phyloP scores from a whole-genome alignment of 2,329 filamentous ascomycete species.

The Pseudocercospora pini-densiflorae region DNA sequence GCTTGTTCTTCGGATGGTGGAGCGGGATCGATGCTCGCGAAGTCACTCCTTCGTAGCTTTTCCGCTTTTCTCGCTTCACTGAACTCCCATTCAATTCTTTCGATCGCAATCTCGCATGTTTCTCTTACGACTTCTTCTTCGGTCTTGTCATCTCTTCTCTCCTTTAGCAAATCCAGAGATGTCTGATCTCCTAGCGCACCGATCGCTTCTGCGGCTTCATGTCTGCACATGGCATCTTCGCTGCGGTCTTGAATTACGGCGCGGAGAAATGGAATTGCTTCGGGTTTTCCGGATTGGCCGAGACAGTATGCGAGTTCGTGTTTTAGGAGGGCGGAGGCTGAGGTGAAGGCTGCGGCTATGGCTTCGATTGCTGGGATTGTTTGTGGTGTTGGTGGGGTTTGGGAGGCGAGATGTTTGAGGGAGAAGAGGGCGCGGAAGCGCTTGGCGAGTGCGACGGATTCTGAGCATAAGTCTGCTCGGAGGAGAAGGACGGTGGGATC shows the following conservation, averaged over 20 bases:
- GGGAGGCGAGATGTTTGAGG: conserved; percentile 86
- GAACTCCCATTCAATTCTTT: conserved; percentile 91
- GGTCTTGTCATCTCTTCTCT: conserved; percentile 72
- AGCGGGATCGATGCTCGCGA: conserved; percentile 93
- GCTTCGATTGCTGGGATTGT: conserved; percentile 71
- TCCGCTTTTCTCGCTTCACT: conserved; percentile 72
- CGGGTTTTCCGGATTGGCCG: conserved; percentile 81
- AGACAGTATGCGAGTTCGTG: conserved; percentile 98
- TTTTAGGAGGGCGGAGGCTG: conserved; percentile 87
- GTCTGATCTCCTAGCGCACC: conserved; percentile 79
- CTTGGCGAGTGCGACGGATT: conserved; percentile 79
- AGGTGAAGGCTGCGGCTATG: conserved; percentile 84
- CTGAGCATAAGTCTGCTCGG: conserved; percentile 77
- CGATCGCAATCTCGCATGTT: conserved; percentile 96
- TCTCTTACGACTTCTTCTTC: conserved; percentile 85
- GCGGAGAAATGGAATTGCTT: conserved; percentile 73
- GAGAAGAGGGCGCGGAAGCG: conserved; percentile 98
- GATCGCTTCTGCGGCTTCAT: conserved; percentile 94
- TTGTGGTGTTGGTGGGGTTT: conserved; percentile 60
- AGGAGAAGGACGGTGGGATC: conserved; percentile 63
- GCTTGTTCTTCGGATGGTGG: conserved; percentile 71
- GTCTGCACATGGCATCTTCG: conserved; percentile 95
- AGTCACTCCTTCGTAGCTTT: conserved; percentile 76
- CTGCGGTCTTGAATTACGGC: conserved; percentile 73
- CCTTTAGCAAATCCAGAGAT: conserved; percentile 74